Evolutionary conservation across 768 basidiomycete species (phyloP).

Genomic region (Boletus eberwhitei): DNA sequence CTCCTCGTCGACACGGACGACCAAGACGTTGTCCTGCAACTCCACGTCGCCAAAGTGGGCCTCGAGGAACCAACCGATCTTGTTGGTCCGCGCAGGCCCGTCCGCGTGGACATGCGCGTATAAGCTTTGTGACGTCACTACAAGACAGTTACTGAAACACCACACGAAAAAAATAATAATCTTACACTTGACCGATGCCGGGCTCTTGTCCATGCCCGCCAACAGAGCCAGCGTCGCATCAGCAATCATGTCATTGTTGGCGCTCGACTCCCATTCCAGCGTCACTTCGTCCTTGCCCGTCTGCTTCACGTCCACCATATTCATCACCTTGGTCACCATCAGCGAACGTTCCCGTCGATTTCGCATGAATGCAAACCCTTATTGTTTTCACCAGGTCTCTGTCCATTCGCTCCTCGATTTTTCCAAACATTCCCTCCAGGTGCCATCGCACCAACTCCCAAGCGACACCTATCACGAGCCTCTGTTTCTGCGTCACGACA

Average conservation of each 20-base stretch:
- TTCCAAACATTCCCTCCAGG: constrained; percentile 91
- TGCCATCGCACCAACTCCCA: constrained; percentile 97
- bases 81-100: constrained; percentile 45
- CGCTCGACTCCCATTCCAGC: constrained; percentile 89
- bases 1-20: constrained; percentile 77
- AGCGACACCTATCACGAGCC: constrained; percentile 72
- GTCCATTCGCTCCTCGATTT: constrained; percentile 65
- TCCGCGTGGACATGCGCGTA: constrained; percentile 65
- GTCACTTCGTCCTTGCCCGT: constrained; percentile 74
- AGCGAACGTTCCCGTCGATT: not conserved
- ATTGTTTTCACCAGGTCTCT: constrained; percentile 58
- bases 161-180: not conserved
- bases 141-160: not conserved
- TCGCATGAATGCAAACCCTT: constrained; percentile 47
- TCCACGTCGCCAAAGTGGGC: constrained; percentile 94
- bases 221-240: constrained; percentile 89
- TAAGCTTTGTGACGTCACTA: constrained; percentile 58
- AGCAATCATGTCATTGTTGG: constrained; percentile 96
- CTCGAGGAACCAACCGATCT: constrained; percentile 78
- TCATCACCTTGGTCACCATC: constrained; percentile 71
- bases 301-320: constrained; percentile 77
- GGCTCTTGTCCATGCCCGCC: constrained; percentile 85
- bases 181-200: constrained; percentile 84
- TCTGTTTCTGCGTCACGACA: constrained; percentile 80
- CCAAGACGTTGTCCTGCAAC: constrained; percentile 53